Conservation (phyloP, 495 filamentous ascomycete species). For the Podospora comata region DNA sequence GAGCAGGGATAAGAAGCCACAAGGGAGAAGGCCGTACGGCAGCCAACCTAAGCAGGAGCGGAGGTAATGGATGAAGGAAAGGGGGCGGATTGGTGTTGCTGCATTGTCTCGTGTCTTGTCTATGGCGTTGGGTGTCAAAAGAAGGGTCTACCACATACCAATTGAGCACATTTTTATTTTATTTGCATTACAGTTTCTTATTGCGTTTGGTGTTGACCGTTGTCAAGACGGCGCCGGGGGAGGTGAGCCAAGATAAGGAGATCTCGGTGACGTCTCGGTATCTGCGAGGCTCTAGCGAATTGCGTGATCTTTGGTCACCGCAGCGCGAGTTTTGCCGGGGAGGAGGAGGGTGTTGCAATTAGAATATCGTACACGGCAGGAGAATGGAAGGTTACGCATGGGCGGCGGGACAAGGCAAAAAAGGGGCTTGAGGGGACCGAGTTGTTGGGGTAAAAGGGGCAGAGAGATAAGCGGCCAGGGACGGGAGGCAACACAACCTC, state of each 20-base stretch:
- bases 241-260: background rate
- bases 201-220: background rate
- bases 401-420: background rate
- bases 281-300: background rate
- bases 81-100: background rate
- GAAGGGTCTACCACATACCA: conserved; percentile 1
- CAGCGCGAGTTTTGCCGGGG: background rate
- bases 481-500: background rate
- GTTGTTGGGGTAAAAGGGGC: background rate
- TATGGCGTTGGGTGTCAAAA: conserved; percentile 12
- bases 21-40: conserved; percentile 76
- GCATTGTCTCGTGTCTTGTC: background rate
- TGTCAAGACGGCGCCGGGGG: background rate
- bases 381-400: background rate
- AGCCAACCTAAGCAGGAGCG: conserved; percentile 49
- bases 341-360: conserved; percentile 3
- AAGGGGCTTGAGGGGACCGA: background rate
- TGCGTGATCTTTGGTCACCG: conserved; percentile 9
- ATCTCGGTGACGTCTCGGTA: conserved; percentile 1
- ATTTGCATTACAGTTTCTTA: background rate
- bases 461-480: background rate
- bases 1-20: conserved; percentile 79
- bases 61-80: conserved; percentile 9
- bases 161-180: conserved; percentile 6
- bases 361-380: conserved; percentile 1